Conservation (phyloP, 108 stramenopile genomes). For the Skeletonema menzelii region DNA sequence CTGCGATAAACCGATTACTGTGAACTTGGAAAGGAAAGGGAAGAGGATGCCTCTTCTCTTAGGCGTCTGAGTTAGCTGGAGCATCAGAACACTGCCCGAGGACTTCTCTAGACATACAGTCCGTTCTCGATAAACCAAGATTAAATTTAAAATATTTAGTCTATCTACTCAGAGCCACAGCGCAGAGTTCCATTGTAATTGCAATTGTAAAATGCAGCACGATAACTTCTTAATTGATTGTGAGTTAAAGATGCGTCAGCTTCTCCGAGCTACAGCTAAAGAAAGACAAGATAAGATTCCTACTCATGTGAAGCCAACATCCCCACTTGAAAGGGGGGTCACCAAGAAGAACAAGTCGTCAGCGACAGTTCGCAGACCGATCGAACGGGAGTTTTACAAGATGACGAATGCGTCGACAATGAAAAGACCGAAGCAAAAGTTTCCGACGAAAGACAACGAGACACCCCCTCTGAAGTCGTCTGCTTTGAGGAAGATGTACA, state of each 20-base stretch:
- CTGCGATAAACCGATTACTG: no score
- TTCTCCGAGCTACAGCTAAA: constrained; percentile 35
- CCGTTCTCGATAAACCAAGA: no score
- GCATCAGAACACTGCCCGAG: no score
- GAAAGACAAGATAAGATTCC: constrained; percentile 12
- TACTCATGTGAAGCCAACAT: not conserved
- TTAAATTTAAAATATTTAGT: no score
- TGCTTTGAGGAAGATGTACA: constrained; percentile 38
- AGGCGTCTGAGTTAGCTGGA: no score
- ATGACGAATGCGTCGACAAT: constrained; percentile 8
- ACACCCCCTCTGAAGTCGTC: constrained; percentile 25
- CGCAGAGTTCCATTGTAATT: no score
- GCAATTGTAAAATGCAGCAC: no score
- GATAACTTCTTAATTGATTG: constrained; percentile 17
- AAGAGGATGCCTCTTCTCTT: no score
- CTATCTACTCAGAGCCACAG: no score
- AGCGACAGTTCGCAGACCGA: constrained; percentile 27
- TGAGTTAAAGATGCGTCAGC: constrained; percentile 38
- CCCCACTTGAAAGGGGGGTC: not conserved
- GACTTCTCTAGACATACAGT: no score
- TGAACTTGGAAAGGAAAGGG: no score
- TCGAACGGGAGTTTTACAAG: constrained; percentile 43
- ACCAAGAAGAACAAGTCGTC: not conserved
- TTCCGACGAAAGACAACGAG: constrained; percentile 5
- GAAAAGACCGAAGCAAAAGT: constrained; percentile 24